phyloP scores from a whole-genome alignment of 768 basidiomycete genomes.

The Lactarius tabidus region DNA sequence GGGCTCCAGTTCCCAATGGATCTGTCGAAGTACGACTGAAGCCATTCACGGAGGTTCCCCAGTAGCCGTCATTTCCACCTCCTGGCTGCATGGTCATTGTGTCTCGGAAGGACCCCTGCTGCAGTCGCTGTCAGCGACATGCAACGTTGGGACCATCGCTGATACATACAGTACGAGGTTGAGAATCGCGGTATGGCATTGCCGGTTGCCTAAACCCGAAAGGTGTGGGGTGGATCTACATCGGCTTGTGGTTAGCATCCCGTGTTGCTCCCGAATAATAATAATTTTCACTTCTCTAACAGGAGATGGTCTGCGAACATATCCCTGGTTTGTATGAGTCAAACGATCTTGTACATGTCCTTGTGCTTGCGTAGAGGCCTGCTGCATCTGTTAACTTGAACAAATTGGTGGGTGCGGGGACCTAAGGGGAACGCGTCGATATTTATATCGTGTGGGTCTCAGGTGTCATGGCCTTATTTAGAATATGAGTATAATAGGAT shows the following conservation, averaged over 20 bases:
- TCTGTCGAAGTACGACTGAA: too few relatives aligned
- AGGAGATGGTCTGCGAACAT: not conserved
- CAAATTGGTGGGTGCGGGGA: too few relatives aligned
- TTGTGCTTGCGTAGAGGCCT: not conserved
- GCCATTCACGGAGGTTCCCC: too few relatives aligned
- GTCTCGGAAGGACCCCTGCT: not conserved
- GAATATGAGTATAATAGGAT: too few relatives aligned
- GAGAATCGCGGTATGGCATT: not conserved
- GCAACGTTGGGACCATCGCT: not conserved
- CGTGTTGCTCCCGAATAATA: not conserved
- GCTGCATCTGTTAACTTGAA: not conserved
- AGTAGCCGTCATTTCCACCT: too few relatives aligned
- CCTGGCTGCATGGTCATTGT: too few relatives aligned
- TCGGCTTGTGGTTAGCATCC: not conserved
- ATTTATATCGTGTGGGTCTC: too few relatives aligned
- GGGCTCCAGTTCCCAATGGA: too few relatives aligned
- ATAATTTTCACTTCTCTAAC: not conserved
- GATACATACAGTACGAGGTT: not conserved
- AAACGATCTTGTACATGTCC: not conserved
- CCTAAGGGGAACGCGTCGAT: too few relatives aligned
- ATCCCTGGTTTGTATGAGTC: not conserved
- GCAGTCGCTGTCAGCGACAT: not conserved
- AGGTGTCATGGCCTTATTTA: too few relatives aligned
- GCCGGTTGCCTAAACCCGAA: not conserved
- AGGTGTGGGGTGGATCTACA: not conserved